Percentiles rank a stretch among this genome's conserved stretches.
phyloP scores from a whole-genome alignment of 2,329 filamentous ascomycete genomes.

The Plectosphaerella cucumerina region DNA sequence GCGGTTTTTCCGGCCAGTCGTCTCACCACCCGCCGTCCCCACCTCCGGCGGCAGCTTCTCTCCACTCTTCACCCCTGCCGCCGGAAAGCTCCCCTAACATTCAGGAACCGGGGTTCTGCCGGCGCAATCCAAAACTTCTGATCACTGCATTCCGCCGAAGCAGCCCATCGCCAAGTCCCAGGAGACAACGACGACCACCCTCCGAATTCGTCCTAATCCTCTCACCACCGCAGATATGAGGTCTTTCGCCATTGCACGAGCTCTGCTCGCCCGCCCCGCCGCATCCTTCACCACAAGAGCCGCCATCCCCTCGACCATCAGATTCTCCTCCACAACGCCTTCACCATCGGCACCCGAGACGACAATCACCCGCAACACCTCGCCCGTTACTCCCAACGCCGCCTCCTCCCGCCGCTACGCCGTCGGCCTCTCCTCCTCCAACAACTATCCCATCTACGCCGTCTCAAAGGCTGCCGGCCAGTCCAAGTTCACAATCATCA shows the following conservation, averaged over 20 bases:
- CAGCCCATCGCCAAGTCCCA: not conserved
- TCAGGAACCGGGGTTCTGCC: conserved; percentile 8
- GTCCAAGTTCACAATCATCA: conserved; percentile 67
- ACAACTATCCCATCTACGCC: conserved; percentile 74
- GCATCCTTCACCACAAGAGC: not conserved
- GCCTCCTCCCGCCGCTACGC: conserved; percentile 68
- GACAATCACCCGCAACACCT: conserved; percentile 13
- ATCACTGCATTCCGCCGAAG: not conserved
- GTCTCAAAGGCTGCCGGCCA: conserved; percentile 72
- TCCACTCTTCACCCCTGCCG: too few relatives aligned
- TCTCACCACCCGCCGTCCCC: too few relatives aligned
- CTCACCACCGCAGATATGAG: not conserved
- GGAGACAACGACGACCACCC: not conserved
- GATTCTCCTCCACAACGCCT: conserved; percentile 10
- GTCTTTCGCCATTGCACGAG: not conserved
- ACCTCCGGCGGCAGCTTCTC: too few relatives aligned
- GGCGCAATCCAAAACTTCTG: conserved; percentile 12
- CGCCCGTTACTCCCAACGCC: conserved; percentile 35
- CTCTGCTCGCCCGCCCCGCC: conserved; percentile 1
- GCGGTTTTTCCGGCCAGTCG: conserved; percentile 9
- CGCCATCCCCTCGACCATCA: conserved; percentile 3
- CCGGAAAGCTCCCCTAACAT: too few relatives aligned
- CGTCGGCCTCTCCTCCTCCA: conserved; percentile 65
- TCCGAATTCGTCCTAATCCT: not conserved
- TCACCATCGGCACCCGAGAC: conserved; percentile 9